A percentile compares a stretch with the other conserved stretches of the same genome.
Conservation (phyloP, 768 basidiomycete species). For the Coprinellus aureogranulatus region DNA sequence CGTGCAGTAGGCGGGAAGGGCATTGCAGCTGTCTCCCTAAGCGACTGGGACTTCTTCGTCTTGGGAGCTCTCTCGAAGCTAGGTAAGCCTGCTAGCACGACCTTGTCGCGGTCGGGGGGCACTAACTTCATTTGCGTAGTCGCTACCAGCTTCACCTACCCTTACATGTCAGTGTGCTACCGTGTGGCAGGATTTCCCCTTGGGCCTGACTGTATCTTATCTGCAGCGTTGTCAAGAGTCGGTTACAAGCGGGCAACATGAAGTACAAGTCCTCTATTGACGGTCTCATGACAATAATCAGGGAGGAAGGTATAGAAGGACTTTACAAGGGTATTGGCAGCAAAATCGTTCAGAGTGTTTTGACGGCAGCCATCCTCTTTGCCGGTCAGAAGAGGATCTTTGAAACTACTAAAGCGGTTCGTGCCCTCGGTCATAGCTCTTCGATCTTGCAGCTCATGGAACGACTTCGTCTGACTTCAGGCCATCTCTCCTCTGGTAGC, state of each 20-base stretch:
- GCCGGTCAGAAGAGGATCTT: slow-evolving; percentile 82
- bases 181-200: not conserved
- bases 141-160: slow-evolving; percentile 48
- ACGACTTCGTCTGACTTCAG: not conserved
- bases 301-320: slow-evolving; percentile 77
- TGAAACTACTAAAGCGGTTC: slow-evolving; percentile 60
- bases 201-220: not conserved
- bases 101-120: not conserved
- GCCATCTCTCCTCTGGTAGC: slow-evolving; percentile 8
- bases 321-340: slow-evolving; percentile 84
- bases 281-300: slow-evolving; percentile 75
- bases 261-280: slow-evolving; percentile 74
- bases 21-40: slow-evolving; percentile 51
- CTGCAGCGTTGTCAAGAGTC: slow-evolving; percentile 68
- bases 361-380: slow-evolving; percentile 93
- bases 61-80: slow-evolving; percentile 95
- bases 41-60: slow-evolving; percentile 89
- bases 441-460: too few relatives aligned
- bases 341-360: slow-evolving; percentile 88
- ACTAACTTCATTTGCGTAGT: slow-evolving; percentile 27
- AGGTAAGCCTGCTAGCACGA: slow-evolving; percentile 39
- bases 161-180: slow-evolving; percentile 41
- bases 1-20: slow-evolving; percentile 43
- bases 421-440: slow-evolving; percentile 3
- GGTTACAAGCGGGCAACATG: slow-evolving; percentile 73